Base-by-base conservation (phyloP, 176 grass and related monocot species). In the Aegilops longissima region DNA sequence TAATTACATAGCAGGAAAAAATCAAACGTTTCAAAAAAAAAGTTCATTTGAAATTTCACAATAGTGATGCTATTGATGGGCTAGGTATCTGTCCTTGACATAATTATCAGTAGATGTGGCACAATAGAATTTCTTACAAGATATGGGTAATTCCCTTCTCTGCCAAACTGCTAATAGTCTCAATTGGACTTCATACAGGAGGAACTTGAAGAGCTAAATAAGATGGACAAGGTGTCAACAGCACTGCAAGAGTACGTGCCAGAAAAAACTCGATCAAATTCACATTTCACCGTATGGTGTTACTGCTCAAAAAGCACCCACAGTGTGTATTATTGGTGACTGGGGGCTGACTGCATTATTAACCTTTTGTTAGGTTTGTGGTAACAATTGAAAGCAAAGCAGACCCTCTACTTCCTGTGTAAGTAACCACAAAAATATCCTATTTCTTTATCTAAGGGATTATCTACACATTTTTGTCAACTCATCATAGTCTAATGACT, bases 361-460 rank as follows among this genome's bases (percentile, higher is more conserved):
- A 76, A 5, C n/a, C 76, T 86, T 84, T 33, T 52, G 11, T n/a
- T 86, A 98, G 96, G 78, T 93, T 94, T 80, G 31, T 91, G 30
- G 73, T 67, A 14, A 79, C 86, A 81, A 92, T 86, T n/a, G 90
- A 94, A 88, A 83, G 58, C 69, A 89, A 86, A 73, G 89, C 90
- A 71, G 93, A 95, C 70, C 96, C 93, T 91, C 86, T 95, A 86
- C 93, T 98, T 33, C 88, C 93, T 89, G 83, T 87, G 93, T 76
- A 54, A 76, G 56, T 98, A 95, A 95, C 47, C 85, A 69, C 25
- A 0, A 8, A 80, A 56, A 78, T 80, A 65, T 59, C 33, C 34
- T 34, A 23, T 30, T 54, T 30, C 2, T 83, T 70, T 47, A 4
- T 24, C 12, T 1, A 72, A 5, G 3, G 45, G 45, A 47, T 47